These are phyloP conservation scores for Baorangia bicolor DNA, from an alignment of 768 basidiomycete genomes.

Conservation along the genomic window DNA sequence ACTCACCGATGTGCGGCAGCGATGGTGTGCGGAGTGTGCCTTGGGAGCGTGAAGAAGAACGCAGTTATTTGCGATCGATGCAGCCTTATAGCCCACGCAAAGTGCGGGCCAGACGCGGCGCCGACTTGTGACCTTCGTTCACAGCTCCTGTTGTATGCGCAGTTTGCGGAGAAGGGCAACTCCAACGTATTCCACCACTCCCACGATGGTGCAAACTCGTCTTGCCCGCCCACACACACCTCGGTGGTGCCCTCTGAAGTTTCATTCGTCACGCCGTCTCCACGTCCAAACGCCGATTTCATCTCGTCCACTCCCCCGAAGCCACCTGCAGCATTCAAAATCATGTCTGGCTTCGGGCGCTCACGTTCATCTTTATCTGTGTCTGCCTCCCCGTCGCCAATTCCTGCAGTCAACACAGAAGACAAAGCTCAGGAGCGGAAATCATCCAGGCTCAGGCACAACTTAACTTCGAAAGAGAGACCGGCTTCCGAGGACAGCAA, in stretches of 20 bases:
- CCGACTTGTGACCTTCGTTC: conserved; percentile 81
- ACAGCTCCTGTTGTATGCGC: conserved; percentile 74
- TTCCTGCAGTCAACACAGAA: conserved; percentile 22
- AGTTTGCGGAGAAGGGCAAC: conserved; percentile 71
- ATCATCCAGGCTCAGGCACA: conserved; percentile 38
- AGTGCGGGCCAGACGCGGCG: conserved; percentile 70
- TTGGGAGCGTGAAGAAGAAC: conserved; percentile 74
- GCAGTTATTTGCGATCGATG: conserved; percentile 89
- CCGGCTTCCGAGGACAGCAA: conserved; percentile 61
- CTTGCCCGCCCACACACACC: background rate
- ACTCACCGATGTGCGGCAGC: conserved; percentile 45
- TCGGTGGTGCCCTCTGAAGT: conserved; percentile 56
- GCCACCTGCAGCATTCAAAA: conserved; percentile 61
- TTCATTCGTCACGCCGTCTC: conserved; percentile 46
- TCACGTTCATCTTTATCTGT: conserved; percentile 58
- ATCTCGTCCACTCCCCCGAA: conserved; percentile 36
- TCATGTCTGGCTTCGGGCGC: conserved; percentile 62
- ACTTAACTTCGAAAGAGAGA: conserved; percentile 41
- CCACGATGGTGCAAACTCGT: conserved; percentile 39
- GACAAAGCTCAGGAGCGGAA: conserved; percentile 29
- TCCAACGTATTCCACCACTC: conserved; percentile 56
- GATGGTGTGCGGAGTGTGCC: conserved; percentile 84
- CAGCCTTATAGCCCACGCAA: conserved; percentile 83
- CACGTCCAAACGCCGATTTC: conserved; percentile 49
- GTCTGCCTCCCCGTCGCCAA: conserved; percentile 31